Evolutionary conservation across 176 grass and related monocot species (phyloP), one percentile per base, ranked within the genome.

Genomic region (Puya raimondii): DNA sequence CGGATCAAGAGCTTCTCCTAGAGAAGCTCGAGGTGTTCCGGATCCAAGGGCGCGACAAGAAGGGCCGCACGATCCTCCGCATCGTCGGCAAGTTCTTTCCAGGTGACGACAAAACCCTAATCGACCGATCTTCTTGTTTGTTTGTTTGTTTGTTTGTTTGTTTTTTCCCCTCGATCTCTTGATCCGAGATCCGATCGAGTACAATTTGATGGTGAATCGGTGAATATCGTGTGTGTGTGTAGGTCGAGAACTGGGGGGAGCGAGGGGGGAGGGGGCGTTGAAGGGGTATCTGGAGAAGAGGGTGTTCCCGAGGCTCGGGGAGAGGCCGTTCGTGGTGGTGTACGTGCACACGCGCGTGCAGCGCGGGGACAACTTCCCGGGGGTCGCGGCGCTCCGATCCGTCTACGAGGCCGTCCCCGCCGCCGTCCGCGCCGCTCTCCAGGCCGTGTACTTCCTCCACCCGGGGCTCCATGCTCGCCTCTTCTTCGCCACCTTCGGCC

Each of bases 41-140:
- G 23, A 53, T 90, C 65, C 88, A 83, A 22, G 92, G 88, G 27
- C 49, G 27, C 2, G 88, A 96, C 76, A 85, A 69, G 49, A 63
- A 58, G 2, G 86, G 86, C 66, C 86, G 92, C 48, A 74, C 70
- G 20, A 74, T 96, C 23, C 76, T 96, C 64, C 78, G 81, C 70
- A 81, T 97, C 78, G 86, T 92, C 77, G 93, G 93, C 73, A 90
- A 87, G 65, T 74, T 85, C 79, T 92, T 92, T 21, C 84, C 93
- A 10, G 93, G 89, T 92, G 67, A 10, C 23, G 12, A 2, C 50
- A 16, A 21, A 66, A 3, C 10, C 3, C 47, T 8, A 7, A 16
- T 1, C 49, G 47, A 16, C 47, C 17, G 47, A 48, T 64, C 65
- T 48, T 15, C 0, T 1, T 51, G 10, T 12, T 2, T 56, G 20